Evolutionary conservation across 176 grass and related monocot species (phyloP), one percentile per base, ranked within the genome.

Genomic region (Guadua angustifolia): DNA sequence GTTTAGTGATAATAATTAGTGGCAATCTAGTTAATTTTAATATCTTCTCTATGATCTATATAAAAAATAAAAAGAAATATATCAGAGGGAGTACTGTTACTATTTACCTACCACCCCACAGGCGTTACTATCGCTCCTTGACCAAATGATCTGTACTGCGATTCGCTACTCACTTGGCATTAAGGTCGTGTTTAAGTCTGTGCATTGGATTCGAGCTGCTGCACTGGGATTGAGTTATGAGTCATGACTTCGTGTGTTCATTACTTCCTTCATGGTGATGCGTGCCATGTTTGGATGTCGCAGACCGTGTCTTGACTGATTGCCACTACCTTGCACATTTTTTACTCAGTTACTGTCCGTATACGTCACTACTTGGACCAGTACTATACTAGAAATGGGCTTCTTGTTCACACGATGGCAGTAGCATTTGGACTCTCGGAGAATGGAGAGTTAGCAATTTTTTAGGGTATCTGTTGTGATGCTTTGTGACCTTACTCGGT

Each of bases 131-230:
- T 45, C 11, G 4, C 40, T 12, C 22, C 16, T 32, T 7, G 51
- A 69, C 1, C 29, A 69, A 65, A 60, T 55, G 55, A 82, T 56
- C 38, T 49, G 56, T 16, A 50, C 65, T 6, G 55, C 14, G 56
- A 78, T 76, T 60, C 26, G 22, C 5, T 18, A 4, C 32, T 36
- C 18, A 19, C 15, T 35, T 3, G 66, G 0, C 39, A n/a, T 21
- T 8, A 44, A 17, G 42, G 4, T 44, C 29, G 50, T 44, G 36
- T 32, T 18, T 0, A 65, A 9, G 58, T 0, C 9, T 0, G 25
- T 79, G 77, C 78, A 76, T 89, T 86, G 88, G 73, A 86, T 90
- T 16, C 79, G 73, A 18, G 46, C 79, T 71, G 78, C 18, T 2
- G 18, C 44, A 4, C 49, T 29, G 36, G 11, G 22, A 26, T 33